phyloP scores from a whole-genome alignment of 1,139 yeast genomes.

The Geotrichum klebahnii region DNA sequence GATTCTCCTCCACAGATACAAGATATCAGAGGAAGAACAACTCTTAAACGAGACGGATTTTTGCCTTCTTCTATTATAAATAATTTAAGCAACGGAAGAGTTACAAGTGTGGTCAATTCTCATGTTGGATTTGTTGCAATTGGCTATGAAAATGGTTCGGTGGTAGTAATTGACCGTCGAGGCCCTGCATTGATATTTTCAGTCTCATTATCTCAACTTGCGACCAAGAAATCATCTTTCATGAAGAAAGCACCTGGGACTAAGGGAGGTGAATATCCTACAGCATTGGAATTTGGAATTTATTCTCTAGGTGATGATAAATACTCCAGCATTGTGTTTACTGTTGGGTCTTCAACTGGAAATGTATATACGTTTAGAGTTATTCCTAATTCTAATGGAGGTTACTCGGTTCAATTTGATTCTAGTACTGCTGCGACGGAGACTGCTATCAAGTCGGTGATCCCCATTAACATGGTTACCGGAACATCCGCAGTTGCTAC shows the following conservation, averaged over 20 bases:
- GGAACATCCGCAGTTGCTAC: constrained; percentile 68
- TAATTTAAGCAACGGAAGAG: constrained; percentile 40
- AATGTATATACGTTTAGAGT: constrained; percentile 65
- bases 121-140: constrained; percentile 82
- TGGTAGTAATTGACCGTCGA: constrained; percentile 74
- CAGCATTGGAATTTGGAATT: constrained; percentile 67
- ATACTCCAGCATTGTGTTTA: constrained; percentile 65
- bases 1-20: constrained; percentile 25
- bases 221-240: constrained; percentile 17
- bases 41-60: constrained; percentile 56
- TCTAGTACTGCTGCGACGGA: constrained; percentile 49
- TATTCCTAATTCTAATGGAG: constrained; percentile 64
- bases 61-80: constrained; percentile 62
- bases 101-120: constrained; percentile 63
- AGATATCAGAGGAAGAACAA: constrained; percentile 43
- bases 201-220: constrained; percentile 41
- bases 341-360: constrained; percentile 79
- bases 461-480: constrained; percentile 52
- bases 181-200: constrained; percentile 77
- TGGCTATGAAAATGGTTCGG: constrained; percentile 71
- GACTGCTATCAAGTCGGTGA: constrained; percentile 51
- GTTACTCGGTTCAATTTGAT: constrained; percentile 57
- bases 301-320: constrained; percentile 60
- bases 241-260: constrained; percentile 20
- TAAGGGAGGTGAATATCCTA: constrained; percentile 40